phyloP scores from a whole-genome alignment of 306 rosid genomes.

The Morella rubra region DNA sequence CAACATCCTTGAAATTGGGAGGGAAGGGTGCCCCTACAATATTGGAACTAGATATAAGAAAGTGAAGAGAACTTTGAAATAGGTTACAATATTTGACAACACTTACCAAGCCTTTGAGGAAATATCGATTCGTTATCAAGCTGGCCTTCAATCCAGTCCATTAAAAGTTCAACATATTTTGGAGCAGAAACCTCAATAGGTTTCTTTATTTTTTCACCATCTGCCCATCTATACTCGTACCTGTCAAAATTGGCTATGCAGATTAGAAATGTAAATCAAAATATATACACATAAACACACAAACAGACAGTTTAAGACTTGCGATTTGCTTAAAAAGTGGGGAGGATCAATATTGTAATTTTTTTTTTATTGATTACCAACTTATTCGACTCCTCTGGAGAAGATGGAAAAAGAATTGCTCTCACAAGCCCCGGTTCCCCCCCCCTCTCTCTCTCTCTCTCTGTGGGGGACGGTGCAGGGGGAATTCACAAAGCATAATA shows the following conservation, averaged over 20 bases:
- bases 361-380: background rate
- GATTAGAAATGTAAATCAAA: background rate
- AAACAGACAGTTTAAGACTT: background rate
- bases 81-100: background rate
- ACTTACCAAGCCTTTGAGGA: conserved; percentile 94
- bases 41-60: conserved; percentile 17
- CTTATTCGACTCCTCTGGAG: background rate
- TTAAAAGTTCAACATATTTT: conserved; percentile 94
- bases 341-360: background rate
- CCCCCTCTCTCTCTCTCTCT: too few relatives aligned
- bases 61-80: background rate
- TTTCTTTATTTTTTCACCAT: conserved; percentile 94
- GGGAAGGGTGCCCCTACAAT: conserved; percentile 91
- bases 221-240: conserved; percentile 99
- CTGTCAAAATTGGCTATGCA: conserved; percentile 38
- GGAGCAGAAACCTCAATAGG: conserved; percentile 99
- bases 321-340: background rate
- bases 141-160: conserved; percentile 99
- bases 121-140: conserved; percentile 98
- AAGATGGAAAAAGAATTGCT: background rate
- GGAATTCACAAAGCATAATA: background rate
- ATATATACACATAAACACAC: background rate
- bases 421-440: too few relatives aligned
- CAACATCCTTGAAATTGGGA: conserved; percentile 87
- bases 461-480: too few relatives aligned